These are phyloP conservation scores for Ophiostoma triangulosporum DNA, from an alignment of 2,329 filamentous ascomycete species.

Conservation along the genomic window DNA sequence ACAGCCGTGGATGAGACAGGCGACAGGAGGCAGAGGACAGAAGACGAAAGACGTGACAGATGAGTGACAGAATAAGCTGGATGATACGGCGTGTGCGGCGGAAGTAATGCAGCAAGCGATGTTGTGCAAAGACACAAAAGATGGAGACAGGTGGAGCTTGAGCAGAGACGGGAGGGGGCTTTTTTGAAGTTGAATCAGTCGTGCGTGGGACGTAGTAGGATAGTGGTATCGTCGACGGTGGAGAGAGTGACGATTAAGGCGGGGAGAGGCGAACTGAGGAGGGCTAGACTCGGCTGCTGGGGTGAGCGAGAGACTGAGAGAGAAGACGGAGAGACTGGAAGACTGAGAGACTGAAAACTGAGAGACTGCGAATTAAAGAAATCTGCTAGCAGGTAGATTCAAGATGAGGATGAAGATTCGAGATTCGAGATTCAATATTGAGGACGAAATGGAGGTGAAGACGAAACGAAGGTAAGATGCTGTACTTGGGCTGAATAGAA, in stretches of 20 bases:
- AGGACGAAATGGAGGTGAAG: not conserved
- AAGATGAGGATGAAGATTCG: not conserved
- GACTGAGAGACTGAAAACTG: not conserved
- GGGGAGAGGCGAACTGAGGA: not conserved
- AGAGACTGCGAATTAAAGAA: not conserved
- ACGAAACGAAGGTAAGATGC: not conserved
- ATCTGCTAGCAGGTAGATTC: not conserved
- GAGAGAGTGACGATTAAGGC: not conserved
- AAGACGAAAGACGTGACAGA: not conserved
- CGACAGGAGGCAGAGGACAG: not conserved
- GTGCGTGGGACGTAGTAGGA: not conserved
- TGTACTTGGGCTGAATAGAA: not conserved
- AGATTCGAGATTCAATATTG: not conserved
- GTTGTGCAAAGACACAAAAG: not conserved
- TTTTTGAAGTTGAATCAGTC: not conserved
- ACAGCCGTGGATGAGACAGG: not conserved
- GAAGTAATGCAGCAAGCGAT: not conserved
- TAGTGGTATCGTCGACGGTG: not conserved
- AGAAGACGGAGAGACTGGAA: not conserved
- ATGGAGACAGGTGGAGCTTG: conserved; percentile 1
- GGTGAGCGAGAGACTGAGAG: not conserved
- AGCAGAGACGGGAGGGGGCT: not conserved
- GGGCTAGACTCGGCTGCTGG: not conserved
- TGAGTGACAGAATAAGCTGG: not conserved
- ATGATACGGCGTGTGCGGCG: not conserved